phyloP scores from a whole-genome alignment of 129 eudicot species.

The Lactuca sativa region DNA sequence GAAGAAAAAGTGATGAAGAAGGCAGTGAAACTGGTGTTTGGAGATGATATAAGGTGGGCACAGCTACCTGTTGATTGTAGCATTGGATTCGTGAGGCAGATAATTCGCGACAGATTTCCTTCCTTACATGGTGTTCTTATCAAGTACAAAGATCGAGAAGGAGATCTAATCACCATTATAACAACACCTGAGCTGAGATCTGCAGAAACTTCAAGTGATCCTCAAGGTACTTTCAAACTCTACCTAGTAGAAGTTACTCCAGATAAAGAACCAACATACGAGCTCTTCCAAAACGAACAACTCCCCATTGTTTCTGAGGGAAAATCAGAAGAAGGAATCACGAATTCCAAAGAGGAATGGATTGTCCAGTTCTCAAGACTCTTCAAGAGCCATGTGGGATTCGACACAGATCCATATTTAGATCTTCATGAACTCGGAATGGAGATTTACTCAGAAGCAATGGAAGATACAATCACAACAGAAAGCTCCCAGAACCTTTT shows the following conservation, averaged over 20 bases:
- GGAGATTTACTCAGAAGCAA: too few relatives aligned
- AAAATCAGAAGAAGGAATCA: constrained; percentile 32
- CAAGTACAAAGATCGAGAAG: constrained; percentile 86
- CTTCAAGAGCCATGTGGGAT: constrained; percentile 90
- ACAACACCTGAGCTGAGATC: constrained; percentile 77
- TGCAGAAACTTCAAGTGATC: constrained; percentile 59
- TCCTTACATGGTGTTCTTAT: constrained; percentile 73
- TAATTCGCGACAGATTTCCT: constrained; percentile 76
- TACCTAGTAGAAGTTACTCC: constrained; percentile 70
- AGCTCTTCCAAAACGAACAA: constrained; percentile 30
- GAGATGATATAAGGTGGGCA: constrained; percentile 89
- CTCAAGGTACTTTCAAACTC: constrained; percentile 60
- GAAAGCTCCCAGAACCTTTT: too few relatives aligned
- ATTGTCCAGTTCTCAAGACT: constrained; percentile 73
- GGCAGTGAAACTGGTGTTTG: constrained; percentile 74
- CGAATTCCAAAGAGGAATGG: constrained; percentile 68
- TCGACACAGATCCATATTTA: constrained; percentile 79
- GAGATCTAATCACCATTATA: constrained; percentile 83
- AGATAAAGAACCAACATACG: constrained; percentile 79
- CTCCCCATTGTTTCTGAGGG: constrained; percentile 19
- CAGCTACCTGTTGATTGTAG: constrained; percentile 66
- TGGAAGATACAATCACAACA: too few relatives aligned
- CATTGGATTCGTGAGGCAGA: constrained; percentile 64
- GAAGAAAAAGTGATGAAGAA: constrained; percentile 62
- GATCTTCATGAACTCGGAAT: too few relatives aligned